A percentile compares a stretch with the other conserved stretches of the same genome.
phyloP scores from a whole-genome alignment of 2,329 filamentous ascomycete genomes.

The Scedosporium minutisporum region DNA sequence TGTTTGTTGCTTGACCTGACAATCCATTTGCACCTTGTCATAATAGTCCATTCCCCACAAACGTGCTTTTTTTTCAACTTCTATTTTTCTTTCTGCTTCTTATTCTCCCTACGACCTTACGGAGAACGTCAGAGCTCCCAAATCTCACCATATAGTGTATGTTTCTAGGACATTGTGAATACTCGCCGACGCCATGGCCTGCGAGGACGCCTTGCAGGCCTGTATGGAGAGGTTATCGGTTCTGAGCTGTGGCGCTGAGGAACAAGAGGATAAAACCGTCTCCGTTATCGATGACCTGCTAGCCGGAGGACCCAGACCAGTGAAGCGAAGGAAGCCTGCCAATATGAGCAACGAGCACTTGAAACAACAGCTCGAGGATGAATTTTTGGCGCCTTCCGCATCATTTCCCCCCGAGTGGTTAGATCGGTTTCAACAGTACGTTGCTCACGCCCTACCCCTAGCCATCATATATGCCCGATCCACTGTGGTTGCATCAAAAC shows the following conservation, averaged over 20 bases:
- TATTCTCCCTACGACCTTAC: too few species aligned
- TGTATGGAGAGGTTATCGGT: neutral
- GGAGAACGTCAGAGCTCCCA: too few species aligned
- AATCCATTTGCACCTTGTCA: too few species aligned
- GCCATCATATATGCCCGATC: neutral
- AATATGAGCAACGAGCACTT: slow-evolving; percentile 44
- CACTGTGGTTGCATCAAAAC: neutral
- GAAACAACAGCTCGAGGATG: slow-evolving; percentile 61
- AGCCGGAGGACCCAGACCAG: slow-evolving; percentile 30
- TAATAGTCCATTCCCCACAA: too few species aligned
- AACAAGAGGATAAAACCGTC: neutral
- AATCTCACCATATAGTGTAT: too few species aligned
- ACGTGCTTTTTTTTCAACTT: too few species aligned
- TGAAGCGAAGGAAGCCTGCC: slow-evolving; percentile 14
- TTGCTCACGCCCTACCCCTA: neutral
- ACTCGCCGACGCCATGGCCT: too few species aligned
- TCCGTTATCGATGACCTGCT: slow-evolving; percentile 47
- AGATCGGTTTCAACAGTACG: slow-evolving; percentile 71
- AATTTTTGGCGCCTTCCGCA: slow-evolving; percentile 70
- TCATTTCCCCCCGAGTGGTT: slow-evolving; percentile 80
- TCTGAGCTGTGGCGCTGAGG: neutral
- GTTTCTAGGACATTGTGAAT: too few species aligned
- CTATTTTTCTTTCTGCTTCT: too few species aligned
- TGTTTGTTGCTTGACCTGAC: too few species aligned
- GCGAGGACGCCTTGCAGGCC: neutral